Evolutionary conservation across 2,329 filamentous ascomycete genomes (phyloP).

Genomic region (Lojkania enalia): DNA sequence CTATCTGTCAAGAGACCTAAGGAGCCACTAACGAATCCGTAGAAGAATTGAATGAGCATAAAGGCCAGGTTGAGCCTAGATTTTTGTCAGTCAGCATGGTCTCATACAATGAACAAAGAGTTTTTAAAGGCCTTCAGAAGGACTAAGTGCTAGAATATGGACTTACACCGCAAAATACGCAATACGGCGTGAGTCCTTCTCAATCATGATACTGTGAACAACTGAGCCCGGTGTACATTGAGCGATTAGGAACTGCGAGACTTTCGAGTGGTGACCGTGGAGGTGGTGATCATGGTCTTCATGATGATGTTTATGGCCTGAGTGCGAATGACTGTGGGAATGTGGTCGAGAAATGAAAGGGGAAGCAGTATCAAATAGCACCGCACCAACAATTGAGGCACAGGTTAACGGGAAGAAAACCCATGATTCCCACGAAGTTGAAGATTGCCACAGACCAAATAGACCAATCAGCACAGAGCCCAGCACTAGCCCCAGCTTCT

Average conservation of each 20-base stretch:
- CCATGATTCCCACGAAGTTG: slow-evolving; percentile 17
- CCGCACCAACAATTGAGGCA: slow-evolving; percentile 43
- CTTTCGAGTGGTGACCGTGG: slow-evolving; percentile 61
- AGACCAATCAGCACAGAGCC: slow-evolving; percentile 29
- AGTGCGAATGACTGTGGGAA: slow-evolving; percentile 35
- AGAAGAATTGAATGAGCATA: slow-evolving; percentile 92
- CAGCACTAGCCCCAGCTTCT: slow-evolving; percentile 36
- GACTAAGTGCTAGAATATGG: not conserved
- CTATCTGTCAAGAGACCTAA: slow-evolving; percentile 95
- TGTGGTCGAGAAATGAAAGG: slow-evolving; percentile 28
- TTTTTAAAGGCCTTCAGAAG: not conserved
- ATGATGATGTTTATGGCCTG: slow-evolving; percentile 34
- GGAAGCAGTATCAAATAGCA: slow-evolving; percentile 45
- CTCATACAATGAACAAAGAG: not conserved
- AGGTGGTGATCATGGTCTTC: slow-evolving; percentile 39
- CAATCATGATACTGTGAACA: slow-evolving; percentile 80
- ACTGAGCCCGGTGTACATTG: slow-evolving; percentile 73
- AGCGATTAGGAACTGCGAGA: slow-evolving; percentile 74
- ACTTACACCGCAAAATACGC: slow-evolving; percentile 94
- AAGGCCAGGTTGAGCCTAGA: slow-evolving; percentile 86
- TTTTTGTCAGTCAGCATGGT: not conserved
- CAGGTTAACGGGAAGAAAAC: slow-evolving; percentile 25
- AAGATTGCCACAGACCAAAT: slow-evolving; percentile 30
- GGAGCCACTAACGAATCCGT: slow-evolving; percentile 91
- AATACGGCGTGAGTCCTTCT: slow-evolving; percentile 91